phyloP scores from a whole-genome alignment of 805 yeast species.

The Saturnispora sanitii region DNA sequence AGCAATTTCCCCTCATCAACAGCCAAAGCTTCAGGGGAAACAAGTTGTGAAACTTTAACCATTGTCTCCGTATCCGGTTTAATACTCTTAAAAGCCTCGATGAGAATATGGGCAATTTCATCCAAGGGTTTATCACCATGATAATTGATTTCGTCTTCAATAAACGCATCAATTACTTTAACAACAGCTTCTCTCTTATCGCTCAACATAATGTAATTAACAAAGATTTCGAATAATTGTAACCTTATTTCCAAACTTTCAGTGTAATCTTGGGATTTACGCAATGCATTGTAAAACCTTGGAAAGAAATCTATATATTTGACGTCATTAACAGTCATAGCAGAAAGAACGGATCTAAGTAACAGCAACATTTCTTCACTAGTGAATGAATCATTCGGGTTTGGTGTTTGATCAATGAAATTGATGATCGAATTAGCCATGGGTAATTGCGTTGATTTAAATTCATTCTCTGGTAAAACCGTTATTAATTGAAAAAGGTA shows the following conservation, averaged over 20 bases:
- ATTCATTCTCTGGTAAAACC: slow-evolving; percentile 17
- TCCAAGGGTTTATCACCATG: slow-evolving; percentile 11
- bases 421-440: slow-evolving; percentile 24
- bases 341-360: slow-evolving; percentile 19
- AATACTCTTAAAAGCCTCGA: slow-evolving; percentile 23
- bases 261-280: slow-evolving; percentile 20
- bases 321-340: slow-evolving; percentile 24
- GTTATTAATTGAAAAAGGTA: slow-evolving; percentile 16
- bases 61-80: slow-evolving; percentile 24
- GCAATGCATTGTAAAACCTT: slow-evolving; percentile 23
- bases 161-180: slow-evolving; percentile 22
- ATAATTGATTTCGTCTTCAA: slow-evolving; percentile 18
- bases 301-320: slow-evolving; percentile 26
- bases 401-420: slow-evolving; percentile 20
- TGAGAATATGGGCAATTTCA: slow-evolving; percentile 21
- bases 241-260: slow-evolving; percentile 17
- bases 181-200: slow-evolving; percentile 19
- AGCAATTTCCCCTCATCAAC: slow-evolving; percentile 1
- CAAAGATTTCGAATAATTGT: slow-evolving; percentile 26
- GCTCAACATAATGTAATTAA: slow-evolving; percentile 25
- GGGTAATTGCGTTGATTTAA: slow-evolving; percentile 19
- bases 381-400: slow-evolving; percentile 19
- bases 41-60: slow-evolving; percentile 16
- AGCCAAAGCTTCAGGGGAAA: slow-evolving; percentile 8
- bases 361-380: slow-evolving; percentile 18